phyloP scores from a whole-genome alignment of 73 alveolate species.

The Durusdinium trenchii region DNA sequence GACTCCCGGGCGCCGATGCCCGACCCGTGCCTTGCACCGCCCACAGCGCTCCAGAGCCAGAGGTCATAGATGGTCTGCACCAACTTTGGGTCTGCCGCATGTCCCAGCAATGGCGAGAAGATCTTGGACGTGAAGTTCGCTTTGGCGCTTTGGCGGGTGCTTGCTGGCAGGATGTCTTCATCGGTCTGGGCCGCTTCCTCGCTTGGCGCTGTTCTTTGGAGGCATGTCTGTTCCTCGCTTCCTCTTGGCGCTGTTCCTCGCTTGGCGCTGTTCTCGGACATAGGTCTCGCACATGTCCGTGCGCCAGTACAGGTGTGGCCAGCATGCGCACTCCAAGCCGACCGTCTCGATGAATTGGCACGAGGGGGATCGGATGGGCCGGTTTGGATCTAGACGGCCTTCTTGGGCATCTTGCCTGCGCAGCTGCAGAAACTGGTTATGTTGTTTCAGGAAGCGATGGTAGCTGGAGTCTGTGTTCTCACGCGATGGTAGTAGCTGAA shows the following conservation, averaged over 20 bases:
- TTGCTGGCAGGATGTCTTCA: too few species aligned
- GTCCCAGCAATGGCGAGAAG: constrained; percentile 31
- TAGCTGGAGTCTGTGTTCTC: neutral
- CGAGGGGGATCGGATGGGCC: constrained; percentile 74
- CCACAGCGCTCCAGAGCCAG: constrained; percentile 49
- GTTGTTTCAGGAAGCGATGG: constrained; percentile 13
- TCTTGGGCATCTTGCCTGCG: neutral
- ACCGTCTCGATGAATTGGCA: neutral
- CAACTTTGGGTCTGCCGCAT: neutral
- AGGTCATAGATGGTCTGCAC: constrained; percentile 45
- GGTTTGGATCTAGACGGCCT: neutral
- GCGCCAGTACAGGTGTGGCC: constrained; percentile 74
- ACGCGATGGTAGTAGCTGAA: neutral
- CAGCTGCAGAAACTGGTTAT: constrained; percentile 3
- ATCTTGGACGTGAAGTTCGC: constrained; percentile 51
- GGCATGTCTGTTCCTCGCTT: too few species aligned
- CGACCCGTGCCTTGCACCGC: neutral
- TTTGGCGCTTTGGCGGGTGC: too few species aligned
- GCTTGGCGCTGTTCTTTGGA: too few species aligned
- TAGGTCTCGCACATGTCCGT: constrained; percentile 70
- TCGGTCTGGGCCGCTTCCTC: too few species aligned
- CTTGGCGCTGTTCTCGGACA: constrained; percentile 8
- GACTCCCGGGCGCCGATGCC: constrained; percentile 39
- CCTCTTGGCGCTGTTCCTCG: constrained; percentile 17
- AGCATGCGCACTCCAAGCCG: constrained; percentile 58